Base-by-base conservation (phyloP, 768 basidiomycete species). In the Lanmaoa pseudosensibilis region DNA sequence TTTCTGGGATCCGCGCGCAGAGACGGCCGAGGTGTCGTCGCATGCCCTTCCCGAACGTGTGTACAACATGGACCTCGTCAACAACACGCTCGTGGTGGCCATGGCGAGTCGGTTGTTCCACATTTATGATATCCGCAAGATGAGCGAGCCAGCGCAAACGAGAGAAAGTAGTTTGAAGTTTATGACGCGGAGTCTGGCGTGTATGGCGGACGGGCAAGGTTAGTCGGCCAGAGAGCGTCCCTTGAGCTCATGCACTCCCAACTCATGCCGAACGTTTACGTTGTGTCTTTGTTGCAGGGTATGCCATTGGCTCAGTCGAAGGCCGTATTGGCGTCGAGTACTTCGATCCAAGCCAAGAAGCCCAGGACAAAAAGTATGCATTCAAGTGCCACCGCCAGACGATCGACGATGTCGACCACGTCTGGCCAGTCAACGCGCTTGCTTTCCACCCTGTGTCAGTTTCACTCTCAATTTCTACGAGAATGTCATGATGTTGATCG, bases 311-410 rank as follows among this genome's bases (percentile, higher is more conserved):
- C 0, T 94, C 92, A 0, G 93, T 95, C 15, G 97, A 99, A 66
- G 97, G 97, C 1, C 83, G 97, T 23, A 97, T 98, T 55, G 94
- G 95, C 0, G 94, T 98, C 32, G 97, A 99, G 71, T 99, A 96
- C 71, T 95, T 97, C 63, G 92, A 98, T 60, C 85, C 91, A 2
- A 83, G 83, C 4, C 80, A 86, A 0, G 83, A 83, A 25, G 78
- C 80, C 0, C 96, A 98, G 71, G 86, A 88, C n/a, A 80, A 83
- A 62, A 87, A 72, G 25, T 73, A 86, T 71, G 97, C 97, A 3
- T 99, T 98, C 83, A 94, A 97, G 70, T 97, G 95, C 60, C 96
- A 99, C 67, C 82, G 96, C 5, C 89, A 93, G 68, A 86, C 90
- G 5, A 86, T 94, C 57, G 87, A 91, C 37, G 93, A 91, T 37